Base-by-base conservation (phyloP, 2,329 filamentous ascomycete species). In the Ascosphaera acerosa region DNA sequence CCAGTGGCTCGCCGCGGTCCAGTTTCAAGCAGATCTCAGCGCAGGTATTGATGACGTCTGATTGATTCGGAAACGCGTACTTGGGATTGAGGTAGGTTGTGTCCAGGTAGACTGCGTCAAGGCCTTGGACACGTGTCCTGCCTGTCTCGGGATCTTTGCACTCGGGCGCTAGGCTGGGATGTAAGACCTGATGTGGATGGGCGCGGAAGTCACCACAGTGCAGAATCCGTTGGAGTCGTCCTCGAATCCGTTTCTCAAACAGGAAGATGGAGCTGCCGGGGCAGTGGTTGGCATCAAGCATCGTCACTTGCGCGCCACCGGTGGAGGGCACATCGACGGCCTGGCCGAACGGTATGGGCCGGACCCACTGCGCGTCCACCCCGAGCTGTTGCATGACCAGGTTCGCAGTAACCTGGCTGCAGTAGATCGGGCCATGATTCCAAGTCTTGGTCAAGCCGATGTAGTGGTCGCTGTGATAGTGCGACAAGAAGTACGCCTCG, bases 381-480 rank as follows among this genome's bases (percentile, higher is more conserved):
- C 69, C 66, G 5, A 97, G 59, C 49, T 92, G 82, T 42, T 76
- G 76, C 36, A 73, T 71, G 19, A 94, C 78, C 2, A 97, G 61
- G 42, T 89, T 90, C 1, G 67, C 87, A 0, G 87, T 97, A 10
- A 91, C 76, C 41, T 70, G 74, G 46, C 84, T 94, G 56, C 87
- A 94, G 45, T 91, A 97, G 30, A 97, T 94, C 0, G 82, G 84
- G 0, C 87, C 87, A 47, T 97, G 82, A 23, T 60, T 68, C 87
- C 87, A 97, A 18, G 63, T 78, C 5, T 76, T 70, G 7, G 78
- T 87, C 7, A 97, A 57, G 2, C 87, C 87, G 19, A 92, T 70
- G 43, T 97, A 97, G 47, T 97, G 87, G 47, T 97, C 87, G 44
- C 81, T 92, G 51, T 97, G 87, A 41, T 94, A 97, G 47, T 97